These are phyloP conservation scores for Ballota nigra DNA, from an alignment of 257 asterid species.

Conservation along the genomic window DNA sequence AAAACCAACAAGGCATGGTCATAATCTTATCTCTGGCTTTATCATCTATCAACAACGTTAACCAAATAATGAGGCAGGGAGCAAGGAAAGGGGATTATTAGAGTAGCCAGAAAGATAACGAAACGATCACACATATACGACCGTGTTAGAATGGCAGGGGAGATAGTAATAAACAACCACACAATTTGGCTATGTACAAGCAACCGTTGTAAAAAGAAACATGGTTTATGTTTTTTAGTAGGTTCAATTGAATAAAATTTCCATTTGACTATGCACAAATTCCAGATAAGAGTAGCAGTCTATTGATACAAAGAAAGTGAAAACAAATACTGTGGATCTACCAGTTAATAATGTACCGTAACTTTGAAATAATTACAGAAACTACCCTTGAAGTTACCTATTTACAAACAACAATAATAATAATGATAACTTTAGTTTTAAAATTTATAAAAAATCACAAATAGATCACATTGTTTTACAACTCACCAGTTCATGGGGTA, in stretches of 20 bases:
- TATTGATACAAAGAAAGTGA: not conserved
- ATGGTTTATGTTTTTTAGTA: not conserved
- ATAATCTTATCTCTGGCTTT: slow-evolving; percentile 3
- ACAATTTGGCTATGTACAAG: not conserved
- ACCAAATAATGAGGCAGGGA: slow-evolving; percentile 12
- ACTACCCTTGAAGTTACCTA: not conserved
- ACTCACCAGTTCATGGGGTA: not conserved
- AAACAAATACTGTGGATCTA: not conserved
- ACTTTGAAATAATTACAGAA: not conserved
- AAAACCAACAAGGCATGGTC: slow-evolving; percentile 20
- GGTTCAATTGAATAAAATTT: not conserved
- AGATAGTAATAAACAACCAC: not conserved
- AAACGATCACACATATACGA: not conserved
- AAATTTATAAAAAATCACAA: not conserved
- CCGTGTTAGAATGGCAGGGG: not conserved
- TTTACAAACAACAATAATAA: not conserved
- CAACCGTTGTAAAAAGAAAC: not conserved
- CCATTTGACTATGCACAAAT: slow-evolving; percentile 3
- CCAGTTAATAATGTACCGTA: not conserved
- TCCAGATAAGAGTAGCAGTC: not conserved
- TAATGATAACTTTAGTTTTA: not conserved
- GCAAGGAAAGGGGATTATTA: not conserved
- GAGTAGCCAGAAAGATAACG: not conserved
- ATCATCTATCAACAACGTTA: not conserved
- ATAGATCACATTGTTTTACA: too few relatives aligned